Evolutionary conservation across 2,329 filamentous ascomycete genomes (phyloP).

Genomic region (Dissoconium aciculare): DNA sequence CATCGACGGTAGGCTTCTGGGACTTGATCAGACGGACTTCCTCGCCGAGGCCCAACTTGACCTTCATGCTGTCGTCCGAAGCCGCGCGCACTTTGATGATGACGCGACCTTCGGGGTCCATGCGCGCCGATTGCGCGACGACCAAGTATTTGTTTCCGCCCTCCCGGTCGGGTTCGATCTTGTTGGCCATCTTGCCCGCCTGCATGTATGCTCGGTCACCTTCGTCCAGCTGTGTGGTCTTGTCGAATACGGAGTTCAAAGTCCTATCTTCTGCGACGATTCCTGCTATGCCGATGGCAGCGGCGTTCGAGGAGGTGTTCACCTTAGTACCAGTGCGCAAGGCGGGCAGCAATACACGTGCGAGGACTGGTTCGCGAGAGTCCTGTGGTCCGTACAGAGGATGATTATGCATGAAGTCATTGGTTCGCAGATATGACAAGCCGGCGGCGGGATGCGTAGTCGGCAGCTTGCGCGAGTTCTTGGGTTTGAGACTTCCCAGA

Average conservation of each 20-base stretch:
- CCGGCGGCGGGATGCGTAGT: conserved; percentile 52
- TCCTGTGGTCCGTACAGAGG: conserved; percentile 45
- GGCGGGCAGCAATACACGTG: conserved; percentile 40
- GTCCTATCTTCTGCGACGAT: conserved; percentile 27
- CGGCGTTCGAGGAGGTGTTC: conserved; percentile 13
- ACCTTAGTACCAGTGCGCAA: conserved; percentile 24
- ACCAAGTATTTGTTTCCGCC: conserved; percentile 42
- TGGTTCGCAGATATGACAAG: conserved; percentile 44
- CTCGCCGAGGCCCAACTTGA: neutral
- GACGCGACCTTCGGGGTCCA: conserved; percentile 33
- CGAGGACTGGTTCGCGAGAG: conserved; percentile 37
- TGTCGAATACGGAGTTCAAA: conserved; percentile 1
- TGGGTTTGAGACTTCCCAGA: conserved; percentile 7
- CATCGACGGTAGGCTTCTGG: neutral
- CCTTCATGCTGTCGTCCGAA: conserved; percentile 8
- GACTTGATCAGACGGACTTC: neutral
- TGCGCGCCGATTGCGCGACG: conserved; percentile 31
- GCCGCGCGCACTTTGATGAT: conserved; percentile 22
- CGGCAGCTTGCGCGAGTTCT: conserved; percentile 27
- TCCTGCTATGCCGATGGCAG: conserved; percentile 31
- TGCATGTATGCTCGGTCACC: conserved; percentile 18
- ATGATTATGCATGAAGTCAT: conserved; percentile 43
- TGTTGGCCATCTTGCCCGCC: conserved; percentile 25
- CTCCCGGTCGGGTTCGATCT: conserved; percentile 30
- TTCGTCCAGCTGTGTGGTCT: conserved; percentile 21